Percentiles rank a stretch among this genome's conserved stretches.
Evolutionary conservation across 2,329 filamentous ascomycete species (phyloP).

Genomic region (Aspergillus transmontanensis): DNA sequence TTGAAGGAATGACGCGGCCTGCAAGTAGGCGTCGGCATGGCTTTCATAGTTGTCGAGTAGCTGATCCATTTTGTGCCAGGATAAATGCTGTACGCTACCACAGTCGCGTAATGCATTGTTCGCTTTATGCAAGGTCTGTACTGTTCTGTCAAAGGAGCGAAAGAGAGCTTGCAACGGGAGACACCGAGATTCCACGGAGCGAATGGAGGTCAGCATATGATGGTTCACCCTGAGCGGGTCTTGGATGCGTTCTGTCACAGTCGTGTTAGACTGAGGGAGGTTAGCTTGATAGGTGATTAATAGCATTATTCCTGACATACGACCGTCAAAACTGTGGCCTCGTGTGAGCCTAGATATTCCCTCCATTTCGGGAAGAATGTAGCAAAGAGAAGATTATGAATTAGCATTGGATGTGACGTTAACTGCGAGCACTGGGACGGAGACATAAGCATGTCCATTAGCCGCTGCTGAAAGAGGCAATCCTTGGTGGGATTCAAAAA

Average conservation of each 20-base stretch:
- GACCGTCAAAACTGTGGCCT: constrained; percentile 26
- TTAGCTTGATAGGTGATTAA: neutral
- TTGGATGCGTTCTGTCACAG: constrained; percentile 8
- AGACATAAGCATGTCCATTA: constrained; percentile 15
- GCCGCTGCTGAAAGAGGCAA: constrained; percentile 20
- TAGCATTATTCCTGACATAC: constrained; percentile 9
- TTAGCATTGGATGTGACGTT: constrained; percentile 22
- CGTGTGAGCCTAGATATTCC: constrained; percentile 29
- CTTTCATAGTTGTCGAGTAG: constrained; percentile 21
- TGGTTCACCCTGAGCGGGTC: constrained; percentile 22
- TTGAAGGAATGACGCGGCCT: constrained; percentile 23
- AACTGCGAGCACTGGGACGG: constrained; percentile 9
- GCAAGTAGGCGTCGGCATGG: constrained; percentile 18
- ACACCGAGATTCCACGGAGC: constrained; percentile 24
- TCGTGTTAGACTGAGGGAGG: constrained; percentile 16
- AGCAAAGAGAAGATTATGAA: constrained; percentile 32
- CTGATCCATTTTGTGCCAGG: constrained; percentile 13
- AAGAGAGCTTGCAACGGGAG: constrained; percentile 24
- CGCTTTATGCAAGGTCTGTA: constrained; percentile 15
- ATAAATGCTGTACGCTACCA: constrained; percentile 3
- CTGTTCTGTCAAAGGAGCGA: constrained; percentile 13
- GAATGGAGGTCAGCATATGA: constrained; percentile 18
- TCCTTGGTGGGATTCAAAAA: constrained; percentile 26
- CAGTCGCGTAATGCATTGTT: constrained; percentile 11
- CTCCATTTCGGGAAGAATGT: constrained; percentile 35